Conservation (phyloP, 352 stramenopile species). For the Thalassiosira hispida region DNA sequence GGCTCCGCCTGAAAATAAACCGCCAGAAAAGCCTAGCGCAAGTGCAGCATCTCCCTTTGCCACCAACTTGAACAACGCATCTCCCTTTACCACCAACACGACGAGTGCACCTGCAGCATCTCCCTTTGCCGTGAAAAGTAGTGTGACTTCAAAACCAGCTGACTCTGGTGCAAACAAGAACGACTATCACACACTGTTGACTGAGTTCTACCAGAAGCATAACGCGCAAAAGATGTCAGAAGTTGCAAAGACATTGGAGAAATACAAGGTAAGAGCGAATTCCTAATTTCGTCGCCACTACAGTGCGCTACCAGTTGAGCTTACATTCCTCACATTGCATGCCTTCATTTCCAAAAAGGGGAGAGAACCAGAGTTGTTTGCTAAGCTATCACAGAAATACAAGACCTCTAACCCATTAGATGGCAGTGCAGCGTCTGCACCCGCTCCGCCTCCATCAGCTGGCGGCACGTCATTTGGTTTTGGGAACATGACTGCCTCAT, state of each 20-base stretch:
- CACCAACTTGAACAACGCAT: background rate
- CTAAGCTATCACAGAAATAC: slow-evolving; percentile 64
- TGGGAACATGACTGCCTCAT: slow-evolving; percentile 28
- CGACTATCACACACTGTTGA: slow-evolving; percentile 54
- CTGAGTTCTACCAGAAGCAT: slow-evolving; percentile 61
- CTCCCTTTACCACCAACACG: background rate
- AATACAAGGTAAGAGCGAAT: slow-evolving; percentile 47
- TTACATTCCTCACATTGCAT: background rate
- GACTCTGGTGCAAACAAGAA: slow-evolving; percentile 3
- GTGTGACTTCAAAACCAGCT: background rate
- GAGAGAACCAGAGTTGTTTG: slow-evolving; percentile 53
- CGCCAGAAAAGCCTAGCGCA: background rate
- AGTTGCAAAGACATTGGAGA: slow-evolving; percentile 41
- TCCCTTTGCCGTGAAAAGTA: slow-evolving; percentile 24
- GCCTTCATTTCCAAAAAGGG: slow-evolving; percentile 23
- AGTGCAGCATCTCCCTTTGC: slow-evolving; percentile 34
- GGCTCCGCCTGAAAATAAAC: background rate
- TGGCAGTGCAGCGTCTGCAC: slow-evolving; percentile 13
- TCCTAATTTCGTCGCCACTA: background rate
- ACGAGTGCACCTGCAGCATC: slow-evolving; percentile 12
- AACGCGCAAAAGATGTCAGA: slow-evolving; percentile 57
- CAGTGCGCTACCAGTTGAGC: background rate
- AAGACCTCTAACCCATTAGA: slow-evolving; percentile 54
- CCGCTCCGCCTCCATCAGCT: slow-evolving; percentile 6
- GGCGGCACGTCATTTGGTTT: slow-evolving; percentile 27